Conservation (phyloP, 2,329 filamentous ascomycete species). For the Pestalotiopsis fici region DNA sequence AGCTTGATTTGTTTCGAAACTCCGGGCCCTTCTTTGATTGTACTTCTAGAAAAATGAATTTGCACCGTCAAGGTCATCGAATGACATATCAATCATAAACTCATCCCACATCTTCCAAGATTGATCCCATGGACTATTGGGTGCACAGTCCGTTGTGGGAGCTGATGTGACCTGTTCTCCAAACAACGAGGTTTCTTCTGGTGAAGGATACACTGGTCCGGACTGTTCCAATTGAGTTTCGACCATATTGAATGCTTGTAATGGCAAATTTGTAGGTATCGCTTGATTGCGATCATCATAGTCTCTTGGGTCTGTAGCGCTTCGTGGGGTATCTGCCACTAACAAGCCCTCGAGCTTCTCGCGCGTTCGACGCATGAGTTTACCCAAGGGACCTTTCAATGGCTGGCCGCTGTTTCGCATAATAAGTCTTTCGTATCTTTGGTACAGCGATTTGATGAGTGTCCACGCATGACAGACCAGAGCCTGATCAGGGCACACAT, state of each 20-base stretch:
- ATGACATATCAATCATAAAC: neutral
- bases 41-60: neutral
- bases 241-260: neutral
- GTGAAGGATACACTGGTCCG: neutral
- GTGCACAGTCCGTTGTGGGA: neutral
- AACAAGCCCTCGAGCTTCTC: neutral
- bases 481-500: constrained; percentile 19
- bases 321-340: neutral
- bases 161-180: neutral
- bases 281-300: neutral
- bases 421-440: constrained; percentile 12
- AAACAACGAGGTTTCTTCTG: neutral
- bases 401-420: constrained; percentile 13
- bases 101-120: neutral
- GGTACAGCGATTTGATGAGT: constrained; percentile 22
- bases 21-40: neutral
- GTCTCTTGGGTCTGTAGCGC: neutral
- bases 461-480: constrained; percentile 25
- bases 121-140: neutral
- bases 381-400: constrained; percentile 16
- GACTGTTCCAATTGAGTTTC: neutral
- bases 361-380: constrained; percentile 12
- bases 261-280: neutral
- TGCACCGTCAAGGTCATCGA: neutral
- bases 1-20: neutral